phyloP scores from a whole-genome alignment of 1,139 yeast genomes.

The Kodamaea sp. region DNA sequence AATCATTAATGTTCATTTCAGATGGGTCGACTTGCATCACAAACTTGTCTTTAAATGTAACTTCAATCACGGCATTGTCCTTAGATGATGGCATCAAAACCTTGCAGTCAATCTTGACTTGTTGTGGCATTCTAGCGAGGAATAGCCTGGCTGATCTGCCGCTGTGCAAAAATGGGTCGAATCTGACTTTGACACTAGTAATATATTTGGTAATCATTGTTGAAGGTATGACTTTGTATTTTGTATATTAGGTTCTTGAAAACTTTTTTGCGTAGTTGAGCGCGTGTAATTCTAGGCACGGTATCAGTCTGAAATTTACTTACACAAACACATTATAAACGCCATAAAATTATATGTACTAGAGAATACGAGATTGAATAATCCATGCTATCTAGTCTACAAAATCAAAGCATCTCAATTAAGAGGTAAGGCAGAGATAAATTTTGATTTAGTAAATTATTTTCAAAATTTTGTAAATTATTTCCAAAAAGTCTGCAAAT shows the following conservation, averaged over 20 bases:
- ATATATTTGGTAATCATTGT: conserved; percentile 83
- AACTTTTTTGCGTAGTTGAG: background rate
- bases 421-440: no score
- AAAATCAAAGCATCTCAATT: no score
- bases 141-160: conserved; percentile 81
- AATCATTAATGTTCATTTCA: conserved; percentile 47
- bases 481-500: background rate
- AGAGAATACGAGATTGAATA: no score
- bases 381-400: no score
- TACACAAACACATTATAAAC: no score
- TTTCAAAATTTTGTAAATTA: no score
- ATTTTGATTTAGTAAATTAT: no score
- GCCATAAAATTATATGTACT: no score
- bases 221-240: no score
- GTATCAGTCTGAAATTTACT: no score
- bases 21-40: conserved; percentile 67
- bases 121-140: conserved; percentile 75
- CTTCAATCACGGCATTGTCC: conserved; percentile 59
- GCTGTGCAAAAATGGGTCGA: conserved; percentile 72
- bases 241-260: background rate
- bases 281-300: no score
- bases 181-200: conserved; percentile 69
- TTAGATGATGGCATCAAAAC: conserved; percentile 45
- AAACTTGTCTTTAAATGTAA: conserved; percentile 79
- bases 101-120: conserved; percentile 54